These are phyloP conservation scores for Aspergillus avenaceus DNA, from an alignment of 495 filamentous ascomycete genomes.

Conservation along the genomic window DNA sequence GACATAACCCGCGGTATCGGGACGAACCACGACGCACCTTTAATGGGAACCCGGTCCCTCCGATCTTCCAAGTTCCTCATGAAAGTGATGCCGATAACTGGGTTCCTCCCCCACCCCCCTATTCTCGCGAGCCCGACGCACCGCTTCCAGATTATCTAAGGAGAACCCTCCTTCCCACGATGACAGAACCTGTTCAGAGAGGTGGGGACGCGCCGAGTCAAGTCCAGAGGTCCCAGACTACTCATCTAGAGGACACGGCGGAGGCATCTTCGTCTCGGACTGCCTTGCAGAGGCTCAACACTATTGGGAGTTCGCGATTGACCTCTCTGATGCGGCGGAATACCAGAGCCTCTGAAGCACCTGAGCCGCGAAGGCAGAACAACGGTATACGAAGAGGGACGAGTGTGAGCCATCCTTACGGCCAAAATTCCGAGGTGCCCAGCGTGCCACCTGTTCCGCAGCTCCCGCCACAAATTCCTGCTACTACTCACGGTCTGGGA, in stretches of 20 bases:
- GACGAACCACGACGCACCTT: constrained; percentile 19
- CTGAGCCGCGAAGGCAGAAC: constrained; percentile 11
- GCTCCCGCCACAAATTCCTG: not conserved
- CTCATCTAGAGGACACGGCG: constrained; percentile 15
- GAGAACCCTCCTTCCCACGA: constrained; percentile 28
- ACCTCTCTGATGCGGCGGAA: constrained; percentile 19
- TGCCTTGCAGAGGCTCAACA: constrained; percentile 30
- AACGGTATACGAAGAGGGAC: constrained; percentile 9
- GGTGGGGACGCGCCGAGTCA: constrained; percentile 4
- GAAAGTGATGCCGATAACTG: constrained; percentile 90
- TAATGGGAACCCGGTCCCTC: constrained; percentile 6
- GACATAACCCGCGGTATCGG: constrained; percentile 47
- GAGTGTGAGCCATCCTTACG: not conserved
- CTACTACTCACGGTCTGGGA: not conserved
- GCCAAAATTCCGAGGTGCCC: constrained; percentile 1
- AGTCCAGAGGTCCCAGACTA: constrained; percentile 23
- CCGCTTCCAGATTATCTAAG: constrained; percentile 53
- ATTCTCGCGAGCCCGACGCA: constrained; percentile 64
- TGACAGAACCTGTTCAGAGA: constrained; percentile 12
- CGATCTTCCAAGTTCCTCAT: constrained; percentile 56
- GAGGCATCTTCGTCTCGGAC: constrained; percentile 21
- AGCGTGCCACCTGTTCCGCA: not conserved
- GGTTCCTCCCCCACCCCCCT: constrained; percentile 90
- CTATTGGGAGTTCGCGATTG: constrained; percentile 20
- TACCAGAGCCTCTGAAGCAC: constrained; percentile 14